Evolutionary conservation across 106 monocot species (phyloP).

Genomic region (Allium cepa): DNA sequence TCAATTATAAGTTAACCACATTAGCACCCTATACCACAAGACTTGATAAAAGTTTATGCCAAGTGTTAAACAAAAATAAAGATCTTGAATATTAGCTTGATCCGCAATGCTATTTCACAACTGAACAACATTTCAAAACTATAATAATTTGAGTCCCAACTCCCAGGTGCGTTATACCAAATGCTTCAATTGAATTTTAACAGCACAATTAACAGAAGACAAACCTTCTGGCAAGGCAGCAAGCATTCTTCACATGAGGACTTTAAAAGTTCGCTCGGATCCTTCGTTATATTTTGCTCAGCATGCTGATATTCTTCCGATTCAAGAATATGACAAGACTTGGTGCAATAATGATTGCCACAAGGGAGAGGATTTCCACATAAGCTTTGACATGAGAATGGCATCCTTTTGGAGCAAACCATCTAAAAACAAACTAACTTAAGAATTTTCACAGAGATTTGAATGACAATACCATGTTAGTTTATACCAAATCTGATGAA

Average conservation of each 20-base stretch:
- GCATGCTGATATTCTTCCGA: neutral
- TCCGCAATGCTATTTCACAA: too few species aligned
- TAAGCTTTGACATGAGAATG: conserved; percentile 72
- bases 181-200: too few species aligned
- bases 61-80: too few species aligned
- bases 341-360: conserved; percentile 96
- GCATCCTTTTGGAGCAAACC: conserved; percentile 55
- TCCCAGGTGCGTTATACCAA: too few species aligned
- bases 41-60: neutral
- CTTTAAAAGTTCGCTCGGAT: conserved; percentile 23
- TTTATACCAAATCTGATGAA: too few species aligned
- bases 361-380: conserved; percentile 85
- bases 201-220: neutral
- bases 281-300: too few species aligned
- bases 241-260: conserved; percentile 65
- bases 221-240: conserved; percentile 87
- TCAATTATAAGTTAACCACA: neutral
- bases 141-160: neutral
- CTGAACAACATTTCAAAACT: neutral
- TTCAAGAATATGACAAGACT: conserved; percentile 71
- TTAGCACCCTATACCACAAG: neutral
- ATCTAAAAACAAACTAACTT: conserved; percentile 35
- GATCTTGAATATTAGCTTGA: too few species aligned
- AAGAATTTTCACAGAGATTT: too few species aligned
- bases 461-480: too few species aligned